phyloP scores from a whole-genome alignment of 2,329 filamentous ascomycete species.

The Calonectria ilicicola region DNA sequence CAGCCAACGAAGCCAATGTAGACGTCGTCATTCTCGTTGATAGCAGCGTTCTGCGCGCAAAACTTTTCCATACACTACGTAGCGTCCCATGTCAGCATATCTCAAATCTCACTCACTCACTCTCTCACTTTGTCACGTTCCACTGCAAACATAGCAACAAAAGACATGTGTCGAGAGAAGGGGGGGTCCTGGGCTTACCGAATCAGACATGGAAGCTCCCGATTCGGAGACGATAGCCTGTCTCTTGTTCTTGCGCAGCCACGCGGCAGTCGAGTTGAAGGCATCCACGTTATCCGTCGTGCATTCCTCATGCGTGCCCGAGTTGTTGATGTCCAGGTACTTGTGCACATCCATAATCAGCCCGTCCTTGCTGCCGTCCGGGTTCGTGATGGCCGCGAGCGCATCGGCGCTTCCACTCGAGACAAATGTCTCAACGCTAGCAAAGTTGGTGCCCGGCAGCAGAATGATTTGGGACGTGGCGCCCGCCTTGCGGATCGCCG shows the following conservation, averaged over 20 bases:
- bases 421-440: constrained; percentile 61
- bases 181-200: constrained; percentile 44
- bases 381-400: constrained; percentile 67
- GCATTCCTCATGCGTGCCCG: constrained; percentile 64
- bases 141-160: too few species aligned
- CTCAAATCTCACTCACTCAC: too few species aligned
- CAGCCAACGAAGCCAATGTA: constrained; percentile 60
- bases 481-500: constrained; percentile 73
- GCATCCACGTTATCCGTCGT: constrained; percentile 64
- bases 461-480: constrained; percentile 72
- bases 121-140: too few species aligned
- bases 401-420: constrained; percentile 62
- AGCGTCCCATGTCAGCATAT: too few species aligned
- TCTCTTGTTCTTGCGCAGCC: constrained; percentile 59
- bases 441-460: constrained; percentile 71
- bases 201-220: constrained; percentile 57
- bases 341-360: constrained; percentile 72
- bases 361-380: constrained; percentile 66
- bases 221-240: constrained; percentile 65
- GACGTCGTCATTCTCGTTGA: constrained; percentile 60
- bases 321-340: constrained; percentile 70
- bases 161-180: too few species aligned
- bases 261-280: constrained; percentile 60
- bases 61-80: constrained; percentile 56
- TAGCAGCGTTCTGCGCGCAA: constrained; percentile 60